Base-by-base conservation (phyloP, 2,329 filamentous ascomycete species). In the Hypoxylon rubiginosum region DNA sequence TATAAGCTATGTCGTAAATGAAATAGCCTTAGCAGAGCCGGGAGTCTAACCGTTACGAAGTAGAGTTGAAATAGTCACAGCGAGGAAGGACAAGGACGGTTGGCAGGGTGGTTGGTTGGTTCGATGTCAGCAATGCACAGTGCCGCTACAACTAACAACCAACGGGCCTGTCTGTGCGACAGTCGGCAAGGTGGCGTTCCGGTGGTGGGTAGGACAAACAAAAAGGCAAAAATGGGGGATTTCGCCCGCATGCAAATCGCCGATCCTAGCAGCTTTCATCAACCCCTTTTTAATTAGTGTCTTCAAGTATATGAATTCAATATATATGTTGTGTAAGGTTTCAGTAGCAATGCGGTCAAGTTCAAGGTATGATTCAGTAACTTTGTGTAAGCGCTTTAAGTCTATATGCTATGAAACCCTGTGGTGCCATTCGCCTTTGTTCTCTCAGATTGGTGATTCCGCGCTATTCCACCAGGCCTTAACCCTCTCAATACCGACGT, bases 401-500 rank as follows among this genome's bases (percentile, higher is more conserved):
- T 36, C 34, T 36, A 11, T 36, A 36, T 36, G 34, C 34, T 36
- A 36, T n/a, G 13, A 43, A 17, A 43, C 39, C 39, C 17, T 7
- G 39, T n/a, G 39, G 15, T 43, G n/a, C n/a, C 8, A 43, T 43
- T 43, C 39, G 39, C 39, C n/a, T 17, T 2, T 43, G 17, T 17
- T 4, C 10, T 30, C 30, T 49, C 46, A 28, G 24, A 30, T 26
- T 30, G 46, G 46, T 15, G 46, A 30, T 30, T 41, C 34, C 56
- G n/a, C n/a, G 39, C 8, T 17, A 43, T 43, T 43, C 39, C 43
- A 59, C 57, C 53, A 63, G 9, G 45, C 58, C n/a, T 19, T 63
- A 13, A 58, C 9, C 32, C 19, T 50, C 7, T 58, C 60, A 13
- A 63, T 2, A 21, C 9, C n/a, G n/a, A 21, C 41, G 21, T 19